Evolutionary conservation across 495 filamentous ascomycete genomes (phyloP).

Genomic region (Clavariopsis aquatica): DNA sequence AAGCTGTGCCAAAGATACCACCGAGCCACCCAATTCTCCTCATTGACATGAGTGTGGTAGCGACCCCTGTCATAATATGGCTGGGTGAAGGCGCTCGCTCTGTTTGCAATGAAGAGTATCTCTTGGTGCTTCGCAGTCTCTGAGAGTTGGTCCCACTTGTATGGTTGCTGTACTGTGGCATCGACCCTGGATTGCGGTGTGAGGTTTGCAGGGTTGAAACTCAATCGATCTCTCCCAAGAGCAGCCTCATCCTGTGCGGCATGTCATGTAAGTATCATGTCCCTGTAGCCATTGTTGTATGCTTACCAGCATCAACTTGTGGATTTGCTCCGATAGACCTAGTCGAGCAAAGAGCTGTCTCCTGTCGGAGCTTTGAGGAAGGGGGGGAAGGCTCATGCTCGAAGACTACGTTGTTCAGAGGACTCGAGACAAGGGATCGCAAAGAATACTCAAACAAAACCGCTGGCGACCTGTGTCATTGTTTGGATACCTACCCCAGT

Average conservation of each 20-base stretch:
- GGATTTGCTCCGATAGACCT: constrained; percentile 33
- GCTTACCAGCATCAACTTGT: constrained; percentile 43
- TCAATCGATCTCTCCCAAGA: constrained; percentile 40
- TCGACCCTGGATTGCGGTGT: constrained; percentile 20
- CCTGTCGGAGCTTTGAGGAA: constrained; percentile 33
- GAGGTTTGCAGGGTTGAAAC: constrained; percentile 32
- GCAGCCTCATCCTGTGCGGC: constrained; percentile 41
- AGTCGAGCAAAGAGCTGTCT: constrained; percentile 39
- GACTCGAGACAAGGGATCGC: neutral
- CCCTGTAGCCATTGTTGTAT: neutral
- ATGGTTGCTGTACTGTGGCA: constrained; percentile 36
- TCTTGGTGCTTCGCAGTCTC: constrained; percentile 45
- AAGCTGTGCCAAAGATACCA: constrained; percentile 49
- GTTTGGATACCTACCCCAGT: neutral
- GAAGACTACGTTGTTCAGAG: neutral
- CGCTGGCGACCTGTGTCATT: neutral
- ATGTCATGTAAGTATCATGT: constrained; percentile 5
- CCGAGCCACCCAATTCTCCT: constrained; percentile 47
- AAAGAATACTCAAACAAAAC: neutral
- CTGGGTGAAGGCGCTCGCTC: constrained; percentile 30
- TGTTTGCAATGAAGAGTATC: constrained; percentile 36
- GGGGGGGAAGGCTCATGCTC: constrained; percentile 16
- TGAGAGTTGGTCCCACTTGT: constrained; percentile 40
- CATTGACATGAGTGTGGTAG: constrained; percentile 34
- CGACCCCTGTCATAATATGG: constrained; percentile 41